Evolutionary conservation across 495 filamentous ascomycete species (phyloP).

Genomic region (Penicillium riverlandense): DNA sequence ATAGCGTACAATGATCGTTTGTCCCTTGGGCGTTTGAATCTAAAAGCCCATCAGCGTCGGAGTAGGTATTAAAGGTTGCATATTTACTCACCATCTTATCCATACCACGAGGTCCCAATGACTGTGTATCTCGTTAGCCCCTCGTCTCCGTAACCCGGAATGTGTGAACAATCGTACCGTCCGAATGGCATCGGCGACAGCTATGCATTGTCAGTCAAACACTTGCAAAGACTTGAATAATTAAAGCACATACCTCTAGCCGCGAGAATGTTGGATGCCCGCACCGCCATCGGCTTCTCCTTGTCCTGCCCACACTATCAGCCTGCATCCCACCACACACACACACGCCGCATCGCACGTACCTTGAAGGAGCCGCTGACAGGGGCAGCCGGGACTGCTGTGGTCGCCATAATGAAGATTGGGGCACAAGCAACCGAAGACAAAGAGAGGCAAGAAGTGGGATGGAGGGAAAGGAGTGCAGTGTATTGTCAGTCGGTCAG

Average conservation of each 20-base stretch:
- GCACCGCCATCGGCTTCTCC: slow-evolving; percentile 96
- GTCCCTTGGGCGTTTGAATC: slow-evolving; percentile 92
- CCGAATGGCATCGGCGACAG: slow-evolving; percentile 94
- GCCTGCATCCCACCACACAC: slow-evolving; percentile 28
- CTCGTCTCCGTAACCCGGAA: slow-evolving; percentile 24
- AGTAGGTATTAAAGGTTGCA: neutral
- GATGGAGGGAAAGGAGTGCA: neutral
- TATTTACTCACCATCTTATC: slow-evolving; percentile 76
- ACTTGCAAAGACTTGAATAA: neutral
- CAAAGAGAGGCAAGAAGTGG: slow-evolving; percentile 11
- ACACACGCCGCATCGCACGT: slow-evolving; percentile 23
- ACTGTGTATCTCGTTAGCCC: slow-evolving; percentile 44
- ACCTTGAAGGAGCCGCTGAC: slow-evolving; percentile 79
- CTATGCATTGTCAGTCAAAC: slow-evolving; percentile 37
- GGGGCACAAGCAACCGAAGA: slow-evolving; percentile 20
- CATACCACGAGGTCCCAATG: slow-evolving; percentile 73
- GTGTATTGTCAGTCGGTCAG: no score
- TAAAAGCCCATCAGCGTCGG: slow-evolving; percentile 23
- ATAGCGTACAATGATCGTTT: slow-evolving; percentile 75
- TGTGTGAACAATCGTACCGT: slow-evolving; percentile 45
- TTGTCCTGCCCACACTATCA: slow-evolving; percentile 67
- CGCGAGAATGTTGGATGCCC: slow-evolving; percentile 90
- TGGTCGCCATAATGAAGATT: slow-evolving; percentile 57
- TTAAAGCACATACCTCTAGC: slow-evolving; percentile 65
- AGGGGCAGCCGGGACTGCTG: slow-evolving; percentile 46